Conservation (phyloP, 768 basidiomycete species). For the Pisolithus marmoratus region DNA sequence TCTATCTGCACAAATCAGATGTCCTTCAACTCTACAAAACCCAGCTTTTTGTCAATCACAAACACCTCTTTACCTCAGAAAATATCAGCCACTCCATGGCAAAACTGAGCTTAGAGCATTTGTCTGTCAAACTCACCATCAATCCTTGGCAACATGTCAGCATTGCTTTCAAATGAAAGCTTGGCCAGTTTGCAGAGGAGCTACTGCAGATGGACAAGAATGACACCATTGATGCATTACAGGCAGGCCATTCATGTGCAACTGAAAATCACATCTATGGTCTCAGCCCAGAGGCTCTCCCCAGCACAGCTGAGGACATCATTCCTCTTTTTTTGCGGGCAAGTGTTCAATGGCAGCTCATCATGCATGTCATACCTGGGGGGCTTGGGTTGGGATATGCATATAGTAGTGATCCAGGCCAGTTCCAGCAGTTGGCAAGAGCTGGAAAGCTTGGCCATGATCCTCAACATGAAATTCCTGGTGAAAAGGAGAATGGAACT, state of each 20-base stretch:
- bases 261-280: slow-evolving; percentile 25
- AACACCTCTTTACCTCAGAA: slow-evolving; percentile 7
- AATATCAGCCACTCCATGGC: slow-evolving; percentile 1
- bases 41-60: slow-evolving; percentile 15
- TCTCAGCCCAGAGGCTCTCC: slow-evolving; percentile 15
- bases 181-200: slow-evolving; percentile 1
- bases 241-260: slow-evolving; percentile 16
- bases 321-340: slow-evolving; percentile 16
- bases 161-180: slow-evolving; percentile 16
- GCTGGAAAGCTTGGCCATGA: background rate
- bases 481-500: too few species aligned
- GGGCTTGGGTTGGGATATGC: background rate
- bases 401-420: background rate
- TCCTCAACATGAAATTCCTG: background rate
- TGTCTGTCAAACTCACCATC: slow-evolving; percentile 6
- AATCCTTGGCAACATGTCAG: slow-evolving; percentile 15
- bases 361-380: background rate
- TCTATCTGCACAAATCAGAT: background rate
- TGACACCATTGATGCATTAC: slow-evolving; percentile 16
- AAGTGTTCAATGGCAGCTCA: slow-evolving; percentile 9
- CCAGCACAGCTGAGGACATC: slow-evolving; percentile 19
- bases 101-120: background rate
- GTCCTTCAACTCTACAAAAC: slow-evolving; percentile 4
- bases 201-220: slow-evolving; percentile 1
- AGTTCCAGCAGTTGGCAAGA: background rate